Evolutionary conservation across 2,329 filamentous ascomycete species (phyloP).

Genomic region (Cytospora leucostoma): DNA sequence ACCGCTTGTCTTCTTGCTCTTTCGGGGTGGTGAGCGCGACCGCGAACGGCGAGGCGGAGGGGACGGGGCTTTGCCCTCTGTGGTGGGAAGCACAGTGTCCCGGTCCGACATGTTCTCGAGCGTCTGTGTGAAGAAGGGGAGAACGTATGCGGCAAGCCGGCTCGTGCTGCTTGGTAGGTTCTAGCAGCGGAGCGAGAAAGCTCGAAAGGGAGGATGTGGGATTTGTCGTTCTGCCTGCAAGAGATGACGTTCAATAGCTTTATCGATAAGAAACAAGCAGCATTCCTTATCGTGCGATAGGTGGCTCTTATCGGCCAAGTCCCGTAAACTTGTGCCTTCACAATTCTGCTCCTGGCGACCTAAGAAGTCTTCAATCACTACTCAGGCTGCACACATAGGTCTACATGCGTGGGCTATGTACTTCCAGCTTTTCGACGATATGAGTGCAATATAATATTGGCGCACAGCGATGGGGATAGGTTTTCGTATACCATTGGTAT

Average conservation of each 20-base stretch:
- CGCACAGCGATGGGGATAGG: too few relatives aligned
- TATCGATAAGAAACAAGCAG: neutral
- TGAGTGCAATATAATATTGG: too few relatives aligned
- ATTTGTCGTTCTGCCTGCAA: neutral
- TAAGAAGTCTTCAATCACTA: too few relatives aligned
- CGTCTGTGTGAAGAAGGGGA: neutral
- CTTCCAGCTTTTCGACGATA: too few relatives aligned
- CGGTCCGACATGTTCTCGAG: slow-evolving; percentile 9
- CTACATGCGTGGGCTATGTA: too few relatives aligned
- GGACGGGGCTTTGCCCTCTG: slow-evolving; percentile 13
- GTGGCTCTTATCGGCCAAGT: neutral
- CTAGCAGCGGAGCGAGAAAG: too few relatives aligned
- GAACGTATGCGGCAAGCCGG: neutral
- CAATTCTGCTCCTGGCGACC: too few relatives aligned
- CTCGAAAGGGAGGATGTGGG: neutral
- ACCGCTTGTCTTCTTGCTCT: slow-evolving; percentile 29
- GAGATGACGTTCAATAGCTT: neutral
- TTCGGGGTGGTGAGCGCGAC: slow-evolving; percentile 18
- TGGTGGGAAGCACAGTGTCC: slow-evolving; percentile 2
- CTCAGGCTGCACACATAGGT: too few relatives aligned
- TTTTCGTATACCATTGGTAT: neutral
- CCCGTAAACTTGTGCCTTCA: too few relatives aligned
- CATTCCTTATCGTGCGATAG: too few relatives aligned
- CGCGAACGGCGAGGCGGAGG: slow-evolving; percentile 9
- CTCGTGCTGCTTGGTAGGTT: neutral